Base-by-base conservation (phyloP, 177 flowering plant species). In the Vitis hybrid region DNA sequence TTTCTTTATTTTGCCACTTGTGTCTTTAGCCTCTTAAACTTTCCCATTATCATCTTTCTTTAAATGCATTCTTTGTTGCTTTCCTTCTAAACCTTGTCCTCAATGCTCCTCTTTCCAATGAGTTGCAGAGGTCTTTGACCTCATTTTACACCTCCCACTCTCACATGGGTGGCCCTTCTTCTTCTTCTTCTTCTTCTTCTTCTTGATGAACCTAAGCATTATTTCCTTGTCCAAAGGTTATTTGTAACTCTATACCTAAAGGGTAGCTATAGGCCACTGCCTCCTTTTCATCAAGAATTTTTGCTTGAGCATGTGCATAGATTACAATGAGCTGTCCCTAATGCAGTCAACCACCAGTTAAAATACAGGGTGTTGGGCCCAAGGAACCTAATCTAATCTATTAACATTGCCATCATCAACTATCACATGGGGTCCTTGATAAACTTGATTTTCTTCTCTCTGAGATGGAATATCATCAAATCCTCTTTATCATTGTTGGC, bases 381-480 rank as follows among this genome's bases (percentile, higher is more conserved):
- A 55, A 71, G 68, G 47, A 38, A 38, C 47, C 47, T 38, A 56
- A 71, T 38, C 47, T 64, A 47, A n/a, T 64, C 15, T 19, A 11
- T 55, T 71, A 55, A 44, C 49, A 20, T 69, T 69, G 49, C 49
- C 66, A 75, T 70, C 64, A 59, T 70, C 56, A 44, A 66, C 75
- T 18, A 55, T 63, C 78, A 76, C 75, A 76, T 76, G 75, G 62
- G 47, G 13, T 53, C 51, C 62, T 63, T 56, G 7, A 63, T 62
- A 22, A 74, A 19, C 70, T 31, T 47, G 2, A 2, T 38, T 50
- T 22, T 60, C 33, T 58, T 66, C 63, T 44, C 10, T 14, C 44
- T 2, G 28, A 60, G 15, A 11, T 28, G 66, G 67, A 38, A 73
- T 67, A 73, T 73, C 20, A 38, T 38, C 11, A 17, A 59, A 52